These are phyloP conservation scores for Colletotrichum melonis DNA, from an alignment of 2,329 filamentous ascomycete species.

Conservation along the genomic window DNA sequence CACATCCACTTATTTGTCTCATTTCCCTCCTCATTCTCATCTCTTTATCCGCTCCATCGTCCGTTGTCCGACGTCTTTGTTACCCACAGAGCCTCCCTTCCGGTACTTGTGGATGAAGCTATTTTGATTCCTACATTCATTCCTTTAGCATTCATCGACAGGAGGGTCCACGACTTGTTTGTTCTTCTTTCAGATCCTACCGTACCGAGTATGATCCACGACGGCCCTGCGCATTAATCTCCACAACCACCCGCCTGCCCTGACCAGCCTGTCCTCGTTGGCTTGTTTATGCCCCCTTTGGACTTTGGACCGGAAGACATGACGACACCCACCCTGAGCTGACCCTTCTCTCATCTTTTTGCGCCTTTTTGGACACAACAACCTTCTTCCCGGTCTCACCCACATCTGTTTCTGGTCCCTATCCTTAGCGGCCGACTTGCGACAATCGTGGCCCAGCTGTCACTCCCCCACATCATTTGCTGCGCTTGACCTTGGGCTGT, in stretches of 20 bases:
- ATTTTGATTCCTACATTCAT: slow-evolving; percentile 2
- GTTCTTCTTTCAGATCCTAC: not conserved
- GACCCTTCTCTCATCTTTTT: slow-evolving; percentile 19
- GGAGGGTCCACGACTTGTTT: not conserved
- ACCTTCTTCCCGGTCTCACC: slow-evolving; percentile 18
- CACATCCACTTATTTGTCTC: slow-evolving; percentile 7
- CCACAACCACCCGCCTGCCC: not conserved
- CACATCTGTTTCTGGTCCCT: not conserved
- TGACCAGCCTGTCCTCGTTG: not conserved
- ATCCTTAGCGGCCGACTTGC: slow-evolving; percentile 8
- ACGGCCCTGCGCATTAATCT: slow-evolving; percentile 4
- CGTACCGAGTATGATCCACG: not conserved
- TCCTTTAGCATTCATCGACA: not conserved
- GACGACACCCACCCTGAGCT: slow-evolving; percentile 32
- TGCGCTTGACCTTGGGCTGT: slow-evolving; percentile 28
- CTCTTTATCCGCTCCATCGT: not conserved
- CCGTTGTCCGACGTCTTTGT: not conserved
- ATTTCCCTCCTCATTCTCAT: slow-evolving; percentile 21
- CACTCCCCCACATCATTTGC: not conserved
- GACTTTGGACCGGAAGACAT: slow-evolving; percentile 28
- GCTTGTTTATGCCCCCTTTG: slow-evolving; percentile 20
- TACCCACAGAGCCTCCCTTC: slow-evolving; percentile 2
- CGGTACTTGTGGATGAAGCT: slow-evolving; percentile 13
- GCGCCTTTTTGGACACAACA: slow-evolving; percentile 18
- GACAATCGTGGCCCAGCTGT: slow-evolving; percentile 6